These are phyloP conservation scores for Whalleya microplaca DNA, from an alignment of 2,329 filamentous ascomycete genomes.

Conservation along the genomic window DNA sequence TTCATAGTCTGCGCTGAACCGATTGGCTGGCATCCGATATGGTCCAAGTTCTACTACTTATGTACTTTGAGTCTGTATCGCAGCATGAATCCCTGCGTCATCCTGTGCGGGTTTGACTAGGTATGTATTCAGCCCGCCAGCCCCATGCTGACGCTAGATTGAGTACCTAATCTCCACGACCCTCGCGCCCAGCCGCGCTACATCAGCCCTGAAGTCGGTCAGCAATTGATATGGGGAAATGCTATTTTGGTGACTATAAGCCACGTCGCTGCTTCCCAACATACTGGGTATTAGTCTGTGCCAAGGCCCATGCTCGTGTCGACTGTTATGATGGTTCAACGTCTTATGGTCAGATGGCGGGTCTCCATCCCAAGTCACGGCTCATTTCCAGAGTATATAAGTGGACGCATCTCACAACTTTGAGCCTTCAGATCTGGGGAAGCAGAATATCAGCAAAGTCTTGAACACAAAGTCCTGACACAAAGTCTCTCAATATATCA, in stretches of 20 bases:
- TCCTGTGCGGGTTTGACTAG: background rate
- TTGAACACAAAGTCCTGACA: background rate
- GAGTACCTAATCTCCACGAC: background rate
- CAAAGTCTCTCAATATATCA: background rate
- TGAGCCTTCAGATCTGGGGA: background rate
- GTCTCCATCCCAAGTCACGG: background rate
- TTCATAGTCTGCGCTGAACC: background rate
- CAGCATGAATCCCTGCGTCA: background rate
- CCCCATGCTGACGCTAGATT: background rate
- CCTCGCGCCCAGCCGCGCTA: background rate
- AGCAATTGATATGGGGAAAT: background rate
- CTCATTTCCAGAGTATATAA: background rate
- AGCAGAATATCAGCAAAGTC: background rate
- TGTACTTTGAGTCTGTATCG: background rate
- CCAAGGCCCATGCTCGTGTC: background rate
- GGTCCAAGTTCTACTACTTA: background rate
- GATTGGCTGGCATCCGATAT: background rate
- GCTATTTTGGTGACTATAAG: background rate
- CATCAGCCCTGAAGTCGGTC: background rate
- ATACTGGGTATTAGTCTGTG: no score
- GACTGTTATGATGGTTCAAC: background rate
- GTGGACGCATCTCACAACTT: background rate
- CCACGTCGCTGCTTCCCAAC: no score
- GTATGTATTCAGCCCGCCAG: background rate
- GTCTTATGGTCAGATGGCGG: background rate